Evolutionary conservation across 192 early-diverging fungal genomes (phyloP).

Genomic region (Coemansia sp.): DNA sequence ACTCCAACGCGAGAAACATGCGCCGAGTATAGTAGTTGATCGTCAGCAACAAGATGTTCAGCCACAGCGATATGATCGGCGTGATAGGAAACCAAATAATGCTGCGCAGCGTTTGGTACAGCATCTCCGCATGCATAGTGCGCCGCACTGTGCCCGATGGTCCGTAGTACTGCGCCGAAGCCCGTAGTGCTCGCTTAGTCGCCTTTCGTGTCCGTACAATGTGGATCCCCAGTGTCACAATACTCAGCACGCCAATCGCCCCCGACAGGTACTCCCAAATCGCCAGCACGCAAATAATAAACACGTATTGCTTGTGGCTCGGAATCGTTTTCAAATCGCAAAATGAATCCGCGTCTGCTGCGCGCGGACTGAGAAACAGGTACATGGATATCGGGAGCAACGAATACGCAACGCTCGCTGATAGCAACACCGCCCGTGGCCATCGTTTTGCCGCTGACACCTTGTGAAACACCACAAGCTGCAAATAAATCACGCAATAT

Average conservation of each 20-base stretch:
- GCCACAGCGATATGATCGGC: slow-evolving; percentile 36
- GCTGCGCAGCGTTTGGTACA: slow-evolving; percentile 15
- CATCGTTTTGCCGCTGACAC: slow-evolving; percentile 20
- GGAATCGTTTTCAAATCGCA: slow-evolving; percentile 5
- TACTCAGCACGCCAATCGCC: slow-evolving; percentile 19
- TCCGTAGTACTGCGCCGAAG: slow-evolving; percentile 12
- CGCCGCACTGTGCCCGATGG: not conserved
- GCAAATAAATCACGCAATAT: slow-evolving; percentile 39
- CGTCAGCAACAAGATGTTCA: slow-evolving; percentile 19
- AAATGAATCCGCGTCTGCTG: not conserved
- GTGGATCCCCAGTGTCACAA: slow-evolving; percentile 1
- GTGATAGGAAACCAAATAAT: slow-evolving; percentile 40
- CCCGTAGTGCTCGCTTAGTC: slow-evolving; percentile 6
- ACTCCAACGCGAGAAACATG: slow-evolving; percentile 19
- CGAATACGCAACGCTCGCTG: not conserved
- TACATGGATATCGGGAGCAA: slow-evolving; percentile 15
- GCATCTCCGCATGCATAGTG: slow-evolving; percentile 9
- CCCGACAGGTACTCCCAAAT: slow-evolving; percentile 33
- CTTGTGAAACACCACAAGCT: slow-evolving; percentile 37
- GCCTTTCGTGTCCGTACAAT: slow-evolving; percentile 20
- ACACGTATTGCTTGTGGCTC: slow-evolving; percentile 7
- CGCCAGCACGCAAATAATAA: not conserved
- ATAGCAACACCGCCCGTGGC: slow-evolving; percentile 17
- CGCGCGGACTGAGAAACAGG: slow-evolving; percentile 7
- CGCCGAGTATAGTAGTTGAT: slow-evolving; percentile 17